Evolutionary conservation across 2,329 filamentous ascomycete species (phyloP), one percentile per base, ranked within the genome.

Genomic region (Ampelomyces quisqualis): DNA sequence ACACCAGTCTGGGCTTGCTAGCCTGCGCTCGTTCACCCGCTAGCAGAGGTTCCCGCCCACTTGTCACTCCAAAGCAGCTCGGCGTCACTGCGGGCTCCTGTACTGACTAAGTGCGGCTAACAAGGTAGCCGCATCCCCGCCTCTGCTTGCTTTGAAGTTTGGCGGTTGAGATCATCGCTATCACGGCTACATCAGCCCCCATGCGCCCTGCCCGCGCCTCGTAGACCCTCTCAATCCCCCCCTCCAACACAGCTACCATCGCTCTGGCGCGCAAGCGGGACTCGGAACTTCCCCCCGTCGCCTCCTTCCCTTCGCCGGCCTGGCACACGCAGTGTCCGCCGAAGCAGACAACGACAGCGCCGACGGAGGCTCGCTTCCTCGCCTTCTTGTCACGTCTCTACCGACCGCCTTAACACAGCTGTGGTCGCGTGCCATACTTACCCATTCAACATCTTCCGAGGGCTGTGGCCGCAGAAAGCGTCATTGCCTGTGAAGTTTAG

Each of bases 311-410:
- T 52, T 55, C 57, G 47, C 45, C 49, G 51, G 45, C 52, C 57
- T 57, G 55, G 51, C 47, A 50, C 43, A 31, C 38, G 47, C 53
- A 55, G 53, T 51, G 55, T 51, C 61, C 62, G 37, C 52, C 57
- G 39, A 58, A 58, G 55, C 57, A 60, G 55, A 64, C 62, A 51
- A 59, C 59, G 44, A 64, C 65, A 50, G 61, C 65, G 47, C 67
- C 69, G 53, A 69, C 68, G 60, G 65, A 74, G 58, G 68, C 68
- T 51, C 63, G 65, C 55, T 71, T 70, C 52, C 69, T 73, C 43
- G 62, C 69, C 44, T 73, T 72, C 54, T 67, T 74, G 40, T 67
- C 69, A 34, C 65, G 69, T 44, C 68, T 74, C 36, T 73, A 67
- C 57, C 67, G 66, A 50, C 72, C 72, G 32, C 72, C 72, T 49